Evolutionary conservation across 805 yeast species (phyloP).

Genomic region (Ogataea ramenticola): DNA sequence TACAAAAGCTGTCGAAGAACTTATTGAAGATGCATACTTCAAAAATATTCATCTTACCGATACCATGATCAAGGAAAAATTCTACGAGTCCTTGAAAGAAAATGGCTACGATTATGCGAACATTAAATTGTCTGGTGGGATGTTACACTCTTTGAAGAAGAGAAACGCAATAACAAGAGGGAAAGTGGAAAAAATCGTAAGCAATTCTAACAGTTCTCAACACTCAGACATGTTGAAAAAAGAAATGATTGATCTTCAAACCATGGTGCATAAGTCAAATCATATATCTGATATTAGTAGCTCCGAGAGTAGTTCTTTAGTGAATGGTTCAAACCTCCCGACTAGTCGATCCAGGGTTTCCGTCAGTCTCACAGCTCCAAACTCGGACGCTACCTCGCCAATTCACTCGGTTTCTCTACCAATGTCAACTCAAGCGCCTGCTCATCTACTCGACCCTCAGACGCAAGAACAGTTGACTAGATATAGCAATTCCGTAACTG

Average conservation of each 20-base stretch:
- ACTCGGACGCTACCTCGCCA: background rate
- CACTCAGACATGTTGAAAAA: no score
- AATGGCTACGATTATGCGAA: slow-evolving; percentile 16
- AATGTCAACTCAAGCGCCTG: background rate
- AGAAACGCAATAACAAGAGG: slow-evolving; percentile 20
- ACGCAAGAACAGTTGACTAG: background rate
- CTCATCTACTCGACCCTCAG: background rate
- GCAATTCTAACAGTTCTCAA: background rate
- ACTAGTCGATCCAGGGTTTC: background rate
- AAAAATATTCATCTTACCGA: slow-evolving; percentile 19
- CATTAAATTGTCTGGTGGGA: slow-evolving; percentile 25
- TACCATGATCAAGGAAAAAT: slow-evolving; percentile 16
- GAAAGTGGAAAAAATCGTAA: background rate
- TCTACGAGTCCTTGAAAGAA: slow-evolving; percentile 8
- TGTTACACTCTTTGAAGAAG: slow-evolving; percentile 27
- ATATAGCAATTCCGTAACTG: background rate
- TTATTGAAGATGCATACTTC: slow-evolving; percentile 10
- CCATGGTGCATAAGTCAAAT: no score
- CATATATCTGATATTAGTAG: no score
- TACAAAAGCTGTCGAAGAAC: slow-evolving; percentile 23
- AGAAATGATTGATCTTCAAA: no score
- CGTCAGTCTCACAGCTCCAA: background rate
- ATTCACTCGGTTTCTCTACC: background rate
- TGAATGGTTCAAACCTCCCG: background rate
- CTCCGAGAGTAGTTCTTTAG: no score